phyloP scores from a whole-genome alignment of 768 basidiomycete genomes.

The Lepiota venenata region DNA sequence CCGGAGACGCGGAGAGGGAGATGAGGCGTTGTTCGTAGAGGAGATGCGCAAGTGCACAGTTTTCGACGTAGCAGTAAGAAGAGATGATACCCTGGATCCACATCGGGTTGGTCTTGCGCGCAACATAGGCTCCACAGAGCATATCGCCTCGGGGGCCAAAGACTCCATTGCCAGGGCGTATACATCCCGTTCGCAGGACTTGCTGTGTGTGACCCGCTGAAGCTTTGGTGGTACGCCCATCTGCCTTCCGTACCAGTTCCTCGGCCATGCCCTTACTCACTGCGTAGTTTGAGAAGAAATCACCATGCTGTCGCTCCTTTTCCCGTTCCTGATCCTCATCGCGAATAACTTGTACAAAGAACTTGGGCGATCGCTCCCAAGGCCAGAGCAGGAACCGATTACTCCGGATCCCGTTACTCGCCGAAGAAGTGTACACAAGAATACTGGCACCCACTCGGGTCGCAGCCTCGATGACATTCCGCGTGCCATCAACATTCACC shows the following conservation, averaged over 20 bases:
- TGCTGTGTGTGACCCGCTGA: too few species aligned
- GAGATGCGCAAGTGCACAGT: conserved; percentile 68
- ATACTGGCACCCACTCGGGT: conserved; percentile 50
- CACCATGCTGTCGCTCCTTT: conserved; percentile 38
- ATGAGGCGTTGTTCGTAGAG: conserved; percentile 71
- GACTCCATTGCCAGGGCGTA: conserved; percentile 77
- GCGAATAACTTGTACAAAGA: conserved; percentile 59
- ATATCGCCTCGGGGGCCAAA: conserved; percentile 77
- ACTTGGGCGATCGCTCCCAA: conserved; percentile 59
- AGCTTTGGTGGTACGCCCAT: conserved; percentile 24
- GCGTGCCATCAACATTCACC: conserved; percentile 67
- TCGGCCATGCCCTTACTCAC: conserved; percentile 63
- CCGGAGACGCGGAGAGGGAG: conserved; percentile 43
- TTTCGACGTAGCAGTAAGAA: conserved; percentile 74
- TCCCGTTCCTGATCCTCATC: conserved; percentile 57
- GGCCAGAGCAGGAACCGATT: conserved; percentile 70
- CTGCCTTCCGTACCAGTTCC: conserved; percentile 33
- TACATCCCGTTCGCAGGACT: conserved; percentile 61
- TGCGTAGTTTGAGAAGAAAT: conserved; percentile 81
- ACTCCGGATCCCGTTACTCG: conserved; percentile 54
- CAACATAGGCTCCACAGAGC: conserved; percentile 60
- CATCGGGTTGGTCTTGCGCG: conserved; percentile 54
- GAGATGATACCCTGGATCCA: conserved; percentile 60
- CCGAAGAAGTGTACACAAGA: conserved; percentile 74
- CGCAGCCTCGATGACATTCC: conserved; percentile 62